Base-by-base conservation (phyloP, 768 basidiomycete genomes). In the Leccinum disarticulatum region DNA sequence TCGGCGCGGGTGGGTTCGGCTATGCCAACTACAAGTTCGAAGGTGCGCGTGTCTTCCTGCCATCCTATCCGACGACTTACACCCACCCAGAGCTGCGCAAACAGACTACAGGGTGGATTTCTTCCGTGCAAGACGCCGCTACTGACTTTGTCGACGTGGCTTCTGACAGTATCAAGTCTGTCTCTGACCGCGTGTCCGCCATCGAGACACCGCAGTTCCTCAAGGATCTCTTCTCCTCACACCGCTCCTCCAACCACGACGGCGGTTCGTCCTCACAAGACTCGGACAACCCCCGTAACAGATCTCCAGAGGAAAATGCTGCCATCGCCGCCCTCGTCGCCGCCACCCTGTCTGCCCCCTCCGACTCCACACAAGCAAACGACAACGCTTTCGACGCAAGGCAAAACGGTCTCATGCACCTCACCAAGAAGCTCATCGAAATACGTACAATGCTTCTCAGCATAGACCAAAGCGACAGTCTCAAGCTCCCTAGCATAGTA, bases 1-100 rank as follows among this genome's bases (percentile, higher is more conserved):
- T 95, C 27, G 95, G 95, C 4, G 95, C 90, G 0, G 95, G 95
- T 10, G 88, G 93, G 0, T 77, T 96, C 58, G 93, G 92, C 5
- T 98, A 97, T 75, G 95, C 94, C 22, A 95, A 96, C 73, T 96
- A 96, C 79, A 95, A 95, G 77, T 88, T 96, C 67, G 95, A 98
- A 79, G 93, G 95, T 93, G 61, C 64, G 82, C 74, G 35, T 56
- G 1, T 36, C 4, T 54, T 3, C 27, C 48, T 14, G 14, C 19
- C 17, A 35, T 22, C 55, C 54, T 11, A 19, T 15, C 43, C 9
- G 14, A 15, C 60, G 9, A 58, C 38, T 41, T n/a, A 41, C 38
- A 59, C 48, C 41, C 22, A 4, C n/a, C 3, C 57, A 94, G 92
- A 93, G 72, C 80, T 93, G 67, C 80, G 84, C 66, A 87, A 83